These are phyloP conservation scores for Haplographium delicatum DNA, from an alignment of 495 filamentous ascomycete genomes.

Conservation along the genomic window DNA sequence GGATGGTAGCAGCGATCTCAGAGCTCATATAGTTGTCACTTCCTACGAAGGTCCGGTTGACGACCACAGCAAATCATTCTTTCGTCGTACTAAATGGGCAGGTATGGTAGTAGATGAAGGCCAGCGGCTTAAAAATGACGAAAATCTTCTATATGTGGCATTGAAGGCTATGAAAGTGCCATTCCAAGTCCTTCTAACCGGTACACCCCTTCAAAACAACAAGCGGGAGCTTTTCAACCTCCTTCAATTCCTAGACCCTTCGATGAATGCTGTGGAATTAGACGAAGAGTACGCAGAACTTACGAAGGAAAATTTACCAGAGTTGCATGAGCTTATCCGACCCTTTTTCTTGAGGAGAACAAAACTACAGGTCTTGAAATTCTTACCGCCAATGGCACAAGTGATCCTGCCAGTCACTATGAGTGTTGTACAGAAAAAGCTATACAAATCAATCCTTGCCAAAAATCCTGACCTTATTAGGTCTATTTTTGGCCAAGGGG, in stretches of 20 bases:
- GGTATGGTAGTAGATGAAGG: slow-evolving; percentile 94
- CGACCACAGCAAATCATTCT: slow-evolving; percentile 53
- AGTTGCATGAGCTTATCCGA: slow-evolving; percentile 79
- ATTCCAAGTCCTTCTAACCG: slow-evolving; percentile 81
- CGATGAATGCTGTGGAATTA: slow-evolving; percentile 59
- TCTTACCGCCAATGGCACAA: slow-evolving; percentile 87
- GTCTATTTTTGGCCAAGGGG: slow-evolving; percentile 66
- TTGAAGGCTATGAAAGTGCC: slow-evolving; percentile 66
- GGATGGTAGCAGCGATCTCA: slow-evolving; percentile 44
- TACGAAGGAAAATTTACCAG: slow-evolving; percentile 70
- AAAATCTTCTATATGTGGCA: slow-evolving; percentile 70
- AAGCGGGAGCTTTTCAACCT: slow-evolving; percentile 91
- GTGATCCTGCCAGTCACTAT: slow-evolving; percentile 92
- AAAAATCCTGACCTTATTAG: slow-evolving; percentile 87
- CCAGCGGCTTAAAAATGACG: slow-evolving; percentile 92
- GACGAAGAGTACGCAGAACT: slow-evolving; percentile 71
- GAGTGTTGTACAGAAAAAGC: slow-evolving; percentile 84
- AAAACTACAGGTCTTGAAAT: slow-evolving; percentile 82
- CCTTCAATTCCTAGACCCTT: slow-evolving; percentile 78
- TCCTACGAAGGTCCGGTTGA: slow-evolving; percentile 85
- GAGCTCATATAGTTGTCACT: slow-evolving; percentile 88
- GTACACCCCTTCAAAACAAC: slow-evolving; percentile 93
- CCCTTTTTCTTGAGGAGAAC: slow-evolving; percentile 73
- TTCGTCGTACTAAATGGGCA: slow-evolving; percentile 70
- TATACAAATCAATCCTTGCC: slow-evolving; percentile 89